These are phyloP conservation scores for Penicillium herquei DNA, from an alignment of 495 filamentous ascomycete genomes.

Conservation along the genomic window DNA sequence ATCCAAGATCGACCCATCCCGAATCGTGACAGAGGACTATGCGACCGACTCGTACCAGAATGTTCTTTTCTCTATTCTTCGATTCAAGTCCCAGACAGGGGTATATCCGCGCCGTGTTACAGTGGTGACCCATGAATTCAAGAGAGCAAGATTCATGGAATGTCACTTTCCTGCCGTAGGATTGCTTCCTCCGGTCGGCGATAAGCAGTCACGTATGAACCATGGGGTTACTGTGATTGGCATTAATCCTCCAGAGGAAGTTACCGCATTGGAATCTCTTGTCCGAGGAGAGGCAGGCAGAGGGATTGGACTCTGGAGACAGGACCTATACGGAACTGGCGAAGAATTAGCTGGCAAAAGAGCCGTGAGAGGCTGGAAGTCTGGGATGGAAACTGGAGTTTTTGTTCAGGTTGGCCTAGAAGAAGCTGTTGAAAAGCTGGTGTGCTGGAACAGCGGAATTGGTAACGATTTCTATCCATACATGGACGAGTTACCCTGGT, in stretches of 20 bases:
- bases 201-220: slow-evolving; percentile 19
- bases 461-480: slow-evolving; percentile 36
- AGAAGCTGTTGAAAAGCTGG: slow-evolving; percentile 32
- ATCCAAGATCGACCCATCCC: slow-evolving; percentile 12
- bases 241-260: slow-evolving; percentile 64
- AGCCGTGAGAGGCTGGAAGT: slow-evolving; percentile 39
- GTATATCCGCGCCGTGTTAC: slow-evolving; percentile 49
- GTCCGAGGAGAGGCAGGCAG: slow-evolving; percentile 38
- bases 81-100: slow-evolving; percentile 51
- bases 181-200: slow-evolving; percentile 22
- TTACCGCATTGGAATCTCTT: slow-evolving; percentile 47
- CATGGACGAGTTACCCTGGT: slow-evolving; percentile 43
- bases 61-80: slow-evolving; percentile 64
- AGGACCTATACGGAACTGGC: slow-evolving; percentile 45
- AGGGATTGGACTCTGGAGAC: slow-evolving; percentile 44
- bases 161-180: slow-evolving; percentile 67
- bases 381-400: slow-evolving; percentile 22
- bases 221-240: slow-evolving; percentile 55
- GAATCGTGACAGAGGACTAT: slow-evolving; percentile 55
- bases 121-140: slow-evolving; percentile 75
- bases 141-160: slow-evolving; percentile 62
- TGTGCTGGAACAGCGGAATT: slow-evolving; percentile 38
- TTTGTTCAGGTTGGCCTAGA: slow-evolving; percentile 29
- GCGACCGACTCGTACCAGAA: slow-evolving; percentile 83
- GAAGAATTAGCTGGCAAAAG: slow-evolving; percentile 37